These are phyloP conservation scores for Zhuliangozyma parablackwelliae DNA, from an alignment of 1,139 yeast genomes.

Conservation along the genomic window DNA sequence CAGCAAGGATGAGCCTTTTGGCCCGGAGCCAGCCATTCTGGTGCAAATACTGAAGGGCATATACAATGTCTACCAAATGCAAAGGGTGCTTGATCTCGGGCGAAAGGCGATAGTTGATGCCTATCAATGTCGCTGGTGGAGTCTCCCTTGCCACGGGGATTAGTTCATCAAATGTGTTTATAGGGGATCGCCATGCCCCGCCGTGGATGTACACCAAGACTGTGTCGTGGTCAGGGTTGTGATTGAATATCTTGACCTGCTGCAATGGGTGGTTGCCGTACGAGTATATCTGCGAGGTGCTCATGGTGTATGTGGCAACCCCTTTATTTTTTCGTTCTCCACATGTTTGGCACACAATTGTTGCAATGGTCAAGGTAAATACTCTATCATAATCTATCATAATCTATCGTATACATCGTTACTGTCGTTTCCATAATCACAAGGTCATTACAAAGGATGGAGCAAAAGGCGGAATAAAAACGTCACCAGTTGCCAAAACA, in stretches of 20 bases:
- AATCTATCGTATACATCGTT: no score
- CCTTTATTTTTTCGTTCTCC: no score
- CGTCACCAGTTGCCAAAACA: no score
- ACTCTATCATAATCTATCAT: no score
- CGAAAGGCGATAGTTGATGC: conserved; percentile 66
- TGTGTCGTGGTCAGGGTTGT: conserved; percentile 9
- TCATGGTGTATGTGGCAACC: no score
- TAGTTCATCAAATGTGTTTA: conserved; percentile 56
- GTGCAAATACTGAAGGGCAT: conserved; percentile 36
- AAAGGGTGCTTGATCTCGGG: conserved; percentile 61
- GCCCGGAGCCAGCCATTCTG: conserved; percentile 12
- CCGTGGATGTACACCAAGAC: conserved; percentile 66
- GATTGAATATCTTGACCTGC: conserved; percentile 17
- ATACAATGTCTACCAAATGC: conserved; percentile 55
- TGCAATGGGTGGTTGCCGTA: conserved; percentile 26
- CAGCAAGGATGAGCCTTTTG: conserved; percentile 35
- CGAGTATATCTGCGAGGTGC: neutral
- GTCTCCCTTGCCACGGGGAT: conserved; percentile 23
- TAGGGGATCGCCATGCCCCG: conserved; percentile 83
- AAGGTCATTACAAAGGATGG: no score
- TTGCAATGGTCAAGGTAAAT: no score
- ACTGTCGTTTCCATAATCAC: no score
- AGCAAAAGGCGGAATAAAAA: no score
- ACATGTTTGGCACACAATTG: no score
- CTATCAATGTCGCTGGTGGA: conserved; percentile 23